Evolutionary conservation across 768 basidiomycete genomes (phyloP), one percentile per base, ranked within the genome.

Genomic region (Tylopilus rubrobrunneus): DNA sequence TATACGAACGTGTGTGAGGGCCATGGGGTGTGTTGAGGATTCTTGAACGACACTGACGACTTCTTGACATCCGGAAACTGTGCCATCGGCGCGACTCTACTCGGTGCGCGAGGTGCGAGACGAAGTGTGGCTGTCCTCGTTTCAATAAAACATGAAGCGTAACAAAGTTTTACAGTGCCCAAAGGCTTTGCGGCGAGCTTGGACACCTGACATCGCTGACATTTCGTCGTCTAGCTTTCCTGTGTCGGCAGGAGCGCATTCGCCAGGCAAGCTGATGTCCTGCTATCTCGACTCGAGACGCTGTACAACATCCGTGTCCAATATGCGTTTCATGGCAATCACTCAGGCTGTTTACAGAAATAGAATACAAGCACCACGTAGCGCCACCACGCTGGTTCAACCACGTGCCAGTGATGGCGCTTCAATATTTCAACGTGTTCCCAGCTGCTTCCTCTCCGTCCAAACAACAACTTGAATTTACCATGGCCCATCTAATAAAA

Each of bases 61-160:
- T 78, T 74, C 50, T 84, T 78, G 9, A 95, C 90, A 53, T 84
- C 76, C 0, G 85, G 84, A 73, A 98, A 98, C 54, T 90, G 88
- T 10, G 86, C 90, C 71, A 97, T 86, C 0, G n/a, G n/a, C n/a
- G 90, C 92, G 34, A 95, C 92, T 57, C 83, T 85, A 4, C 89
- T 90, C 0, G 92, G 92, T 4, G 95, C 61, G 1, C 85, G 62
- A 8, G 94, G 93, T 1, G 91, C 82, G 5, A 97, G 79, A 28
- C 91, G 80, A 23, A 97, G 71, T 0, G 93, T 97, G 4, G 84
- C 92, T 91, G 58, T 21, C 48, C 54, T 7, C 49, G 15, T 42
- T 31, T 55, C 31, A 41, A 41, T 14, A 37, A 53, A 36, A 17
- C 1, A 42, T 19, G n/a, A n/a, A n/a, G n/a, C n/a, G n/a, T n/a